phyloP scores from a whole-genome alignment of 768 basidiomycete genomes.

The Antrodiella citrinella region DNA sequence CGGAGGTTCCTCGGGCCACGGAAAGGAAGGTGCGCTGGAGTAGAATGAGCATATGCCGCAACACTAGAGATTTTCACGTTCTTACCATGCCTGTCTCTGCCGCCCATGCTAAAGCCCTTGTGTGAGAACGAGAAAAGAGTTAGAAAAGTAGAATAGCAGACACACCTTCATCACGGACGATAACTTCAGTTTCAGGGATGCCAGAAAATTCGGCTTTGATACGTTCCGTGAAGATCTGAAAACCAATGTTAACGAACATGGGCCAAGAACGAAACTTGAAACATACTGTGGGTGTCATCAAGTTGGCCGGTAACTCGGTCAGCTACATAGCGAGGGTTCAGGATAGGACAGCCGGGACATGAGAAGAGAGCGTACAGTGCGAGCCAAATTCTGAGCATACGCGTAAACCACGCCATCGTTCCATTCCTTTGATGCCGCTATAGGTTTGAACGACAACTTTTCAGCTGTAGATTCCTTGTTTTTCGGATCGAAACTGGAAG shows the following conservation, averaged over 20 bases:
- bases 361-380: conserved; percentile 42
- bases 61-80: not conserved
- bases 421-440: conserved; percentile 43
- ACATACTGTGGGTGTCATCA: conserved; percentile 74
- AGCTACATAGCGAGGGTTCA: conserved; percentile 34
- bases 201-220: conserved; percentile 58
- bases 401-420: conserved; percentile 67
- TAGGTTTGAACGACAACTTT: conserved; percentile 40
- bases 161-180: conserved; percentile 67
- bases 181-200: conserved; percentile 58
- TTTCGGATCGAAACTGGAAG: conserved; percentile 50
- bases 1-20: conserved; percentile 72
- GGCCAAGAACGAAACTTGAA: too few species aligned
- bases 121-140: too few species aligned
- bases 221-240: conserved; percentile 67
- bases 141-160: too few species aligned
- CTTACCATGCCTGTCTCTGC: conserved; percentile 74
- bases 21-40: conserved; percentile 75
- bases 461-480: conserved; percentile 30
- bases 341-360: not conserved
- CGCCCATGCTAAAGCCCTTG: conserved; percentile 55
- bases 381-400: conserved; percentile 70
- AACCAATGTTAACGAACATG: too few species aligned
- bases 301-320: conserved; percentile 80
- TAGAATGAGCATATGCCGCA: conserved; percentile 2